phyloP scores from a whole-genome alignment of 306 rosid species.

The Vigna trinervia region DNA sequence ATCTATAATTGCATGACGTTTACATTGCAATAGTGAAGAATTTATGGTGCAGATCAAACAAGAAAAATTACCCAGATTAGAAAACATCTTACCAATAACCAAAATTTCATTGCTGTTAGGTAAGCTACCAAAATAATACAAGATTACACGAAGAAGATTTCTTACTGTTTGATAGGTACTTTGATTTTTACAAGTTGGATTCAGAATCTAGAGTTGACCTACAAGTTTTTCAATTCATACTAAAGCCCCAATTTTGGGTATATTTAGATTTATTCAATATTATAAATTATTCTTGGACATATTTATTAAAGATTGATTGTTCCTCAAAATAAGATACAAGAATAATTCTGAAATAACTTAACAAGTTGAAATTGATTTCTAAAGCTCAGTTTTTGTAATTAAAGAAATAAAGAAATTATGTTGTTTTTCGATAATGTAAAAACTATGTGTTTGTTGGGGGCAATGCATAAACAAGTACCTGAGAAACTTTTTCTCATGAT shows the following conservation, averaged over 20 bases:
- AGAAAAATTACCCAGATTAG: slow-evolving; percentile 37
- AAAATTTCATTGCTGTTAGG: slow-evolving; percentile 55
- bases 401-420: not conserved
- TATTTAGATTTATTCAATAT: not conserved
- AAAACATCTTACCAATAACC: slow-evolving; percentile 33
- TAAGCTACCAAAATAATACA: slow-evolving; percentile 71
- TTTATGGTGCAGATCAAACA: slow-evolving; percentile 46
- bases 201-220: slow-evolving; percentile 44
- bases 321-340: too few species aligned
- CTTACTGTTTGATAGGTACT: slow-evolving; percentile 43
- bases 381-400: not conserved
- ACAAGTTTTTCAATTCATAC: slow-evolving; percentile 25
- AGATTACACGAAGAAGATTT: slow-evolving; percentile 35
- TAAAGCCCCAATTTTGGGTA: slow-evolving; percentile 17
- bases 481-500: slow-evolving; percentile 61
- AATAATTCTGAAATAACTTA: too few species aligned
- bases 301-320: too few species aligned
- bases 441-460: not conserved
- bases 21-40: slow-evolving; percentile 6
- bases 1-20: slow-evolving; percentile 27
- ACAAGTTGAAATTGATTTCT: too few species aligned
- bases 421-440: not conserved
- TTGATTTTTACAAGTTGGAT: slow-evolving; percentile 35
- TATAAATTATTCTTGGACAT: too few species aligned
- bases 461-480: slow-evolving; percentile 46